Evolutionary conservation across 345 rosid genomes (phyloP), one percentile per base, ranked within the genome.

Genomic region (Eutrema heterophyllum): DNA sequence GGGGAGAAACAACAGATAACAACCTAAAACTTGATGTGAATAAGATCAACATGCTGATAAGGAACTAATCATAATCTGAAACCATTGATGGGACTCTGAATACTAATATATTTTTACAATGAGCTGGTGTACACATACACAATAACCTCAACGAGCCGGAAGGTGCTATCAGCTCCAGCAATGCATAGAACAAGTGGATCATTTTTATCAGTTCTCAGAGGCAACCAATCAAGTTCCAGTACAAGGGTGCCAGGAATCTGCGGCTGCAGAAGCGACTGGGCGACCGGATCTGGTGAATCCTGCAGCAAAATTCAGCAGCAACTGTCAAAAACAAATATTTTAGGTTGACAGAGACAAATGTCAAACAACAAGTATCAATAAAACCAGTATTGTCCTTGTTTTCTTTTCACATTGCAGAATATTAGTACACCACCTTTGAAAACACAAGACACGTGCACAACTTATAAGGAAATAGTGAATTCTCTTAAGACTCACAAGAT

Each of bases 101-200:
- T 9, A 51, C 9, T 7, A 30, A 75, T 58, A 59, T 40, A 60
- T 24, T 33, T 67, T 53, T 18, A 27, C 30, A 50, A 67, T 48
- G 78, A 67, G 57, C 40, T 73, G 68, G 54, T 27, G 48, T 30
- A 67, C 63, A 83, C 98, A 72, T 88, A 94, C 98, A 79, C 72
- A 66, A 79, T 86, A 80, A 91, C 87, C 77, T 91, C 97, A 70
- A 91, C 78, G 57, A 94, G 90, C 69, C 98, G 96, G 78, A 91
- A 89, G 82, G 93, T 91, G 78, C 98, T 81, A 83, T 94, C 98
- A 79, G 97, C 97, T 79, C 97, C 98, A 80, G 96, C 98, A 9
- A 94, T 77, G 82, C 97, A 94, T 55, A 94, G 80, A 69, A 91
- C 88, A 72, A 94, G 85, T 4, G 97, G 98, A 45, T 94, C 97